Evolutionary conservation across 108 stramenopile genomes (phyloP).

Genomic region (Conticribra weissflogii): DNA sequence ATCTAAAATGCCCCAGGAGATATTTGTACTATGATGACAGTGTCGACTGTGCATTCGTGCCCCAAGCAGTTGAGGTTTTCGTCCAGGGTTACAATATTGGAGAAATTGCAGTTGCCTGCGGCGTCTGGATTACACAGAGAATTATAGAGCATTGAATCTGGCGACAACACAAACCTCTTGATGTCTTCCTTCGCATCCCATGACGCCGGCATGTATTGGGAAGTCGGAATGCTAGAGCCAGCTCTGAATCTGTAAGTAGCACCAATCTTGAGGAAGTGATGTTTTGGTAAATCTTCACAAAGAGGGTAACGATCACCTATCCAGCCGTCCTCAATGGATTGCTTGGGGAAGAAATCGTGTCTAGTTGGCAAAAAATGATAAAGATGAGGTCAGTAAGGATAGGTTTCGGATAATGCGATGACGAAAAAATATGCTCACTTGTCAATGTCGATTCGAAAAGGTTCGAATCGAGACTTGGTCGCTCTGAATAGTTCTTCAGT

Average conservation of each 20-base stretch:
- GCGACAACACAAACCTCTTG: constrained; percentile 28
- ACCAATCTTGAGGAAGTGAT: constrained; percentile 53
- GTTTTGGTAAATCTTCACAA: constrained; percentile 38
- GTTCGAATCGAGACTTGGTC: constrained; percentile 19
- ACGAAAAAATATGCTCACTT: not conserved
- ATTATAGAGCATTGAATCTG: constrained; percentile 34
- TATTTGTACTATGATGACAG: constrained; percentile 49
- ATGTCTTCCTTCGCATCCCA: constrained; percentile 37
- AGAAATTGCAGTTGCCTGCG: constrained; percentile 36
- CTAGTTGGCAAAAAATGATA: not conserved
- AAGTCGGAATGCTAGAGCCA: constrained; percentile 17
- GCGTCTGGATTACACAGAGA: constrained; percentile 40
- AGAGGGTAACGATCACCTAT: constrained; percentile 35
- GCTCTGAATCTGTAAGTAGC: constrained; percentile 40
- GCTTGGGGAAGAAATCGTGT: constrained; percentile 46
- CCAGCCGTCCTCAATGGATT: constrained; percentile 25
- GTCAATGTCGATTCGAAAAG: constrained; percentile 23
- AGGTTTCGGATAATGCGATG: not conserved
- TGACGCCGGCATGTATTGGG: constrained; percentile 10
- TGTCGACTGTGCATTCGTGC: constrained; percentile 59
- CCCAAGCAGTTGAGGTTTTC: constrained; percentile 49
- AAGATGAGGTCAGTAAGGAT: not conserved
- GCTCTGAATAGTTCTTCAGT: constrained; percentile 30
- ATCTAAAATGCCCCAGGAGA: constrained; percentile 48
- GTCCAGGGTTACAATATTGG: constrained; percentile 42